phyloP scores from a whole-genome alignment of 148 eudicot genomes.

The Tetragonia tetragonoides region DNA sequence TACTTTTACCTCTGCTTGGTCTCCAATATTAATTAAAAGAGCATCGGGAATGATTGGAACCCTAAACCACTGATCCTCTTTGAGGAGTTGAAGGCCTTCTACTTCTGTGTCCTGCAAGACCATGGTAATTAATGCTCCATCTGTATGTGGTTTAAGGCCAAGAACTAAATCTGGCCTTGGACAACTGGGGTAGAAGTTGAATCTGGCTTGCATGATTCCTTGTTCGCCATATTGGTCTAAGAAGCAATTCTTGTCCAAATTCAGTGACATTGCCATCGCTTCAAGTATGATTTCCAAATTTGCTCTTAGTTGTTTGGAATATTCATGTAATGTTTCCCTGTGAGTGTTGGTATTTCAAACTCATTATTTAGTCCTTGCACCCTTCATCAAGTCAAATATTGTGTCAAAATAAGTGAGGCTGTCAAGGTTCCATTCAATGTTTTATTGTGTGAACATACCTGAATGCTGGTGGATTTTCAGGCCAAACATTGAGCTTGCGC shows the following conservation, averaged over 20 bases:
- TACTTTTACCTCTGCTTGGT: conserved; percentile 49
- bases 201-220: conserved; percentile 30
- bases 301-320: conserved; percentile 28
- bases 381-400: not conserved
- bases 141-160: conserved; percentile 51
- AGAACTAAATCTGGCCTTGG: conserved; percentile 49
- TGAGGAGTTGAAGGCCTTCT: too few species aligned
- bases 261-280: conserved; percentile 43
- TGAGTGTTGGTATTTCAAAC: not conserved
- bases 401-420: not conserved
- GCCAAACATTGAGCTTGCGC: conserved; percentile 38
- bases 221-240: conserved; percentile 41
- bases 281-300: conserved; percentile 27
- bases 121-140: conserved; percentile 40
- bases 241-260: conserved; percentile 43
- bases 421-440: not conserved
- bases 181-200: conserved; percentile 48
- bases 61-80: conserved; percentile 33
- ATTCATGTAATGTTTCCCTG: conserved; percentile 35
- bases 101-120: conserved; percentile 31
- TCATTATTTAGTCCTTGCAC: not conserved
- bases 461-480: conserved; percentile 38
- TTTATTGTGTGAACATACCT: conserved; percentile 19
- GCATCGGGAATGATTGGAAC: conserved; percentile 38
- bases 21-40: conserved; percentile 38